phyloP scores from a whole-genome alignment of 352 stramenopile species.

The Phytophthora ramorum region DNA sequence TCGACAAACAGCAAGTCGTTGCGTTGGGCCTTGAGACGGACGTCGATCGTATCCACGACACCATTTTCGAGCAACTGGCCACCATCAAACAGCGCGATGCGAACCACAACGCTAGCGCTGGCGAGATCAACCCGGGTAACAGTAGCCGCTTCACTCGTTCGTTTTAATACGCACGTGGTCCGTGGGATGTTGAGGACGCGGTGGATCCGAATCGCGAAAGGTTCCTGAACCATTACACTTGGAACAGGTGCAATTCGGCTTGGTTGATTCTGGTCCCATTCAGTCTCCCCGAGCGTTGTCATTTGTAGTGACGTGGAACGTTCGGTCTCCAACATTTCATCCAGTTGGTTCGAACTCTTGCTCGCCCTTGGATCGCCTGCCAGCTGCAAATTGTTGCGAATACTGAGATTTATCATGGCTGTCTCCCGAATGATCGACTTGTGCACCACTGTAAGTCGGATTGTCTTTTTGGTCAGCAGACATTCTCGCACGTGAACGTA shows the following conservation, averaged over 20 bases:
- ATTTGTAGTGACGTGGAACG: slow-evolving; percentile 57
- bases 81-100: slow-evolving; percentile 76
- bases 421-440: slow-evolving; percentile 86
- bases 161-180: slow-evolving; percentile 60
- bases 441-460: slow-evolving; percentile 80
- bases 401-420: slow-evolving; percentile 71
- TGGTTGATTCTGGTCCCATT: slow-evolving; percentile 54
- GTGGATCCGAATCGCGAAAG: slow-evolving; percentile 68
- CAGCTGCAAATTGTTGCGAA: slow-evolving; percentile 63
- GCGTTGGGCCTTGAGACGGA: slow-evolving; percentile 67
- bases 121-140: slow-evolving; percentile 50
- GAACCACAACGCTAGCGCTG: slow-evolving; percentile 75
- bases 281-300: slow-evolving; percentile 62
- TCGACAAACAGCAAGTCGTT: slow-evolving; percentile 73
- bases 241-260: slow-evolving; percentile 34
- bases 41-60: slow-evolving; percentile 65
- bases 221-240: slow-evolving; percentile 66
- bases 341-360: slow-evolving; percentile 51
- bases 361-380: slow-evolving; percentile 18
- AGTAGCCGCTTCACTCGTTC: slow-evolving; percentile 64
- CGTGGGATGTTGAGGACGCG: slow-evolving; percentile 83
- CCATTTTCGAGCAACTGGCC: slow-evolving; percentile 66
- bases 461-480: slow-evolving; percentile 81
- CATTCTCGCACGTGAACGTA: slow-evolving; percentile 87
- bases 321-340: slow-evolving; percentile 52